Evolutionary conservation across 73 alveolate species (phyloP).

Genomic region (Paramecium caudatum): DNA sequence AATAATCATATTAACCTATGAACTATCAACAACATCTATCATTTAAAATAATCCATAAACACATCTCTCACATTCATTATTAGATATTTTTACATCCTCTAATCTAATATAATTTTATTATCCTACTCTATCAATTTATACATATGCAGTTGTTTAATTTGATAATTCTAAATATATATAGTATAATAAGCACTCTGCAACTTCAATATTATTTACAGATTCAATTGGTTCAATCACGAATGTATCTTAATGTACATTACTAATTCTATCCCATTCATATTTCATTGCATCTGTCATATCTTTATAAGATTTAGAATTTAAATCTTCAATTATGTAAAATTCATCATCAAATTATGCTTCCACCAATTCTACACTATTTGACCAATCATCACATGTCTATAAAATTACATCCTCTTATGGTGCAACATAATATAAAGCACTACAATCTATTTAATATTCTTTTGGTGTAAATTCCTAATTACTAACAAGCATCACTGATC

Average conservation of each 20-base stretch:
- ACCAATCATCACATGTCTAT: neutral
- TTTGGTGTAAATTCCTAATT: neutral
- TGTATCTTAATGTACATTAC: neutral
- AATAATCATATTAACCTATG: neutral
- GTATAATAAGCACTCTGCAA: neutral
- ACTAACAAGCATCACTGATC: neutral
- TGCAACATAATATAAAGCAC: neutral
- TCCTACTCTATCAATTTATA: neutral
- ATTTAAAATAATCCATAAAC: neutral
- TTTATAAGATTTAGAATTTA: neutral
- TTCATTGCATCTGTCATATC: neutral
- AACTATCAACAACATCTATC: neutral
- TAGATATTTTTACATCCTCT: neutral
- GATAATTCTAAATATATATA: neutral
- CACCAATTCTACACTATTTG: neutral
- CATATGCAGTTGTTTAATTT: neutral
- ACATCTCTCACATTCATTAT: neutral
- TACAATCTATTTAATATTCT: neutral
- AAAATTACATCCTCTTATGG: neutral
- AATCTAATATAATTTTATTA: neutral
- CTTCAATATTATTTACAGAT: neutral
- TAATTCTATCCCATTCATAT: conserved; percentile 3
- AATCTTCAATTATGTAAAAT: neutral
- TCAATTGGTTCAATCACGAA: neutral
- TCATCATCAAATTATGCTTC: neutral